Base-by-base conservation (phyloP, 73 alveolate species). In the Breviolum minutum region DNA sequence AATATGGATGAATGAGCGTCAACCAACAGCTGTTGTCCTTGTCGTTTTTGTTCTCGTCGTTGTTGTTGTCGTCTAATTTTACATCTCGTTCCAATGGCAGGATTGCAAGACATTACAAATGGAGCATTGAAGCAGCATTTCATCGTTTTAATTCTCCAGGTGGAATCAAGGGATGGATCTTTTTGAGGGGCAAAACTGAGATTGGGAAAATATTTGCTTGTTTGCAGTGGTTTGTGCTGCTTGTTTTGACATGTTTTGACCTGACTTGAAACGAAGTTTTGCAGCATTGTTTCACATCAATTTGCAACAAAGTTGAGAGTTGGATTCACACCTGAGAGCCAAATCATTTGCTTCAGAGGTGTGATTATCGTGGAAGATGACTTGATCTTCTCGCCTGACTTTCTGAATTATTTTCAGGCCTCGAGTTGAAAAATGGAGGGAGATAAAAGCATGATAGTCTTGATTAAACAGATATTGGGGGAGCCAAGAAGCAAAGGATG, bases 71-170 rank as follows among this genome's bases (percentile, higher is more conserved):
- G 40, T 40, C 24, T 27, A 19, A 14, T 30, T 30, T 17, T 80
- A 30, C 26, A 2, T 1, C 29, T 11, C 17, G 54, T 27, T 20
- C 11, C 73, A 10, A 22, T 70, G 0, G 68, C 69, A 90, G 97
- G 97, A 90, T 90, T 73, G 71, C 97, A 61, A 22, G 74, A 62
- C 97, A 90, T 63, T 90, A 90, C 74, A 77, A 79, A 16, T 90
- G 97, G 97, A 90, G 97, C 97, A 90, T 90, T n/a, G 97, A 90
- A 48, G 88, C 87, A 17, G 97, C 88, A 13, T 90, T 90, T 76
- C 66, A 54, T 17, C 97, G 69, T 32, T 90, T 90, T 64, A 54
- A 73, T 22, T 54, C 97, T 54, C 88, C 97, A 48, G 95, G 95
- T 19, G 68, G 60, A 27, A 16, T 54, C 22, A 29, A 13, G 26